Percentiles rank a stretch among this genome's conserved stretches.
Conservation (phyloP, 306 rosid species). For the Erythrophleum fordii region DNA sequence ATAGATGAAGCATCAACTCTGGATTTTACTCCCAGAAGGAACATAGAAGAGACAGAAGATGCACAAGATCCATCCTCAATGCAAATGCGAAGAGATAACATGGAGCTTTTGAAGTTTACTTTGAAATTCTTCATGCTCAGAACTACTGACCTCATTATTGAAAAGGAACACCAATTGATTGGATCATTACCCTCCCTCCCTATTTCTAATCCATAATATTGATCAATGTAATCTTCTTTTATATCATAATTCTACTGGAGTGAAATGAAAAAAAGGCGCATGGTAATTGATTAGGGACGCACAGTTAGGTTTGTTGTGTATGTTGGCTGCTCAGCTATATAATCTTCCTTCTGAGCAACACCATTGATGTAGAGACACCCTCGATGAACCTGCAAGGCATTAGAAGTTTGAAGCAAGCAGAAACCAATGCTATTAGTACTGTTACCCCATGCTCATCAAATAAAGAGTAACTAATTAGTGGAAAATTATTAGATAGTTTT, state of each 20-base stretch:
- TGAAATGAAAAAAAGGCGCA: conserved; percentile 27
- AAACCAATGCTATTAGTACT: conserved; percentile 6
- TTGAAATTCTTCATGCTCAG: background rate
- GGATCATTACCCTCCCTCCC: background rate
- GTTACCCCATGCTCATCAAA: conserved; percentile 22
- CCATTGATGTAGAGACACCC: conserved; percentile 85
- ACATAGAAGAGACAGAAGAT: background rate
- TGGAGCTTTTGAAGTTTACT: background rate
- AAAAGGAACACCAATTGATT: conserved; percentile 7
- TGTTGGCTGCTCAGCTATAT: conserved; percentile 60
- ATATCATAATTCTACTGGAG: conserved; percentile 3
- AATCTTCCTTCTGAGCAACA: conserved; percentile 65
- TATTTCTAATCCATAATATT: conserved; percentile 14
- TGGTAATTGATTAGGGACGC: conserved; percentile 35
- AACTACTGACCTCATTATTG: conserved; percentile 18
- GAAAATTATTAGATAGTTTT: background rate
- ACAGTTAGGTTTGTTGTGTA: conserved; percentile 59
- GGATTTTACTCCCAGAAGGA: conserved; percentile 1
- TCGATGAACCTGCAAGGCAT: conserved; percentile 55
- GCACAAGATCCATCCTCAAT: background rate
- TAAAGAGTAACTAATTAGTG: background rate
- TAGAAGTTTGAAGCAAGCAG: conserved; percentile 28
- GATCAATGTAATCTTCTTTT: background rate
- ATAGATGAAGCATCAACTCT: background rate
- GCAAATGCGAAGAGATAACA: conserved; percentile 9